Conservation (phyloP, 768 basidiomycete species). For the Ramaria sp. region DNA sequence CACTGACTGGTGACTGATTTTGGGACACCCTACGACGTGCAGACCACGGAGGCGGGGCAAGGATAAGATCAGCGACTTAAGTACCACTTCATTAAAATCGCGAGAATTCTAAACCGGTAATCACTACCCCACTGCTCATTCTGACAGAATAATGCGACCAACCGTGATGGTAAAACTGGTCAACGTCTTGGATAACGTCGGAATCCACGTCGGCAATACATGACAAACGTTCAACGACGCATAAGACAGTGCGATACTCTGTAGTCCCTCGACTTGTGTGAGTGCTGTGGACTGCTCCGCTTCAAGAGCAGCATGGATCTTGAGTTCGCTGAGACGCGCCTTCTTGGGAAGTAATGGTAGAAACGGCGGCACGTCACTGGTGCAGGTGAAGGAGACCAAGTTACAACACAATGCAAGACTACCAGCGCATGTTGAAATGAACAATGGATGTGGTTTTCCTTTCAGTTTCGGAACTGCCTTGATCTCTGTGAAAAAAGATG, state of each 20-base stretch:
- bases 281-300: conserved; percentile 37
- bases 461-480: conserved; percentile 34
- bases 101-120: conserved; percentile 35
- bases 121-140: neutral
- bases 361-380: conserved; percentile 36
- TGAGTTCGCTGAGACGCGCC: conserved; percentile 32
- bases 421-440: conserved; percentile 40
- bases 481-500: conserved; percentile 30
- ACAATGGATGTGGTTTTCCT: conserved; percentile 23
- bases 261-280: conserved; percentile 27
- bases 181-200: conserved; percentile 31
- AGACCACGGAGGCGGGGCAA: conserved; percentile 46
- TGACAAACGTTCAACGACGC: conserved; percentile 57
- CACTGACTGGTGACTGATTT: conserved; percentile 40
- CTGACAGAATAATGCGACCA: conserved; percentile 18
- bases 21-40: conserved; percentile 50
- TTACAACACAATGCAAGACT: conserved; percentile 41
- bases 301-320: conserved; percentile 43
- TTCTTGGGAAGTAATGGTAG: conserved; percentile 36
- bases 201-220: conserved; percentile 46
- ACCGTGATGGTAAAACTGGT: conserved; percentile 50
- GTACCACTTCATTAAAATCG: conserved; percentile 40
- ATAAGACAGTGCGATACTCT: conserved; percentile 40
- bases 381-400: conserved; percentile 47
- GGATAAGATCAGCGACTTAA: conserved; percentile 35